phyloP scores from a whole-genome alignment of 148 eudicot species.

The Rhododendron griersonianum region DNA sequence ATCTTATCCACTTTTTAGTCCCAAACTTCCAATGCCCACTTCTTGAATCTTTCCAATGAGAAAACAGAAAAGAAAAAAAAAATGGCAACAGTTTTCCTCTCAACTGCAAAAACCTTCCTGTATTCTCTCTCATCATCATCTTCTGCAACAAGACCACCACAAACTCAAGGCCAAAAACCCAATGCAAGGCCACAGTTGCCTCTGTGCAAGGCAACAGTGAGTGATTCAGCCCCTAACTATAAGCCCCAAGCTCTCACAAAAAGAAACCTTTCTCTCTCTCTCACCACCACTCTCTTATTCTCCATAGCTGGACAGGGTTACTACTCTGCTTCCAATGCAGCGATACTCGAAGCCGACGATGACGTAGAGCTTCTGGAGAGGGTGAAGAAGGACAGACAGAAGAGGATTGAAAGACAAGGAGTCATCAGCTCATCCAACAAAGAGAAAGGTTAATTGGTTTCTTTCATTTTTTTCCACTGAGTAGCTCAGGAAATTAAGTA shows the following conservation, averaged over 20 bases:
- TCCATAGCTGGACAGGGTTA: slow-evolving; percentile 30
- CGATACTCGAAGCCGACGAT: slow-evolving; percentile 87
- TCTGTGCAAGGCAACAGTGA: slow-evolving; percentile 32
- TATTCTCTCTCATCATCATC: slow-evolving; percentile 27
- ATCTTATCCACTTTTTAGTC: slow-evolving; percentile 36
- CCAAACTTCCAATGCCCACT: slow-evolving; percentile 15
- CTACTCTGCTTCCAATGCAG: slow-evolving; percentile 39
- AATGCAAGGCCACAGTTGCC: slow-evolving; percentile 23
- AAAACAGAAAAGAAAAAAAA: slow-evolving; percentile 13
- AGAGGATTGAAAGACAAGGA: slow-evolving; percentile 79
- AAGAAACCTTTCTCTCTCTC: slow-evolving; percentile 50
- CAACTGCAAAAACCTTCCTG: slow-evolving; percentile 44
- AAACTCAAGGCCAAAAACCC: slow-evolving; percentile 11
- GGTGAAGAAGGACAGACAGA: slow-evolving; percentile 86
- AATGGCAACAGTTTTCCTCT: slow-evolving; percentile 68
- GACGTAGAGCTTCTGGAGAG: slow-evolving; percentile 83
- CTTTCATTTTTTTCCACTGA: neutral
- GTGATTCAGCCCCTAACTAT: slow-evolving; percentile 8
- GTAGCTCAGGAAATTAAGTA: neutral
- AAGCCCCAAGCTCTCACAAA: slow-evolving; percentile 25
- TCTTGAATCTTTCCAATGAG: slow-evolving; percentile 23
- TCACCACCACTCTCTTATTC: slow-evolving; percentile 47
- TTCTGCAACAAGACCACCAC: slow-evolving; percentile 5
- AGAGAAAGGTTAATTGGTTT: slow-evolving; percentile 55
- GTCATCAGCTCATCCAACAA: slow-evolving; percentile 57